These are phyloP conservation scores for Melanogaster broomeanus DNA, from an alignment of 768 basidiomycete genomes.

Conservation along the genomic window DNA sequence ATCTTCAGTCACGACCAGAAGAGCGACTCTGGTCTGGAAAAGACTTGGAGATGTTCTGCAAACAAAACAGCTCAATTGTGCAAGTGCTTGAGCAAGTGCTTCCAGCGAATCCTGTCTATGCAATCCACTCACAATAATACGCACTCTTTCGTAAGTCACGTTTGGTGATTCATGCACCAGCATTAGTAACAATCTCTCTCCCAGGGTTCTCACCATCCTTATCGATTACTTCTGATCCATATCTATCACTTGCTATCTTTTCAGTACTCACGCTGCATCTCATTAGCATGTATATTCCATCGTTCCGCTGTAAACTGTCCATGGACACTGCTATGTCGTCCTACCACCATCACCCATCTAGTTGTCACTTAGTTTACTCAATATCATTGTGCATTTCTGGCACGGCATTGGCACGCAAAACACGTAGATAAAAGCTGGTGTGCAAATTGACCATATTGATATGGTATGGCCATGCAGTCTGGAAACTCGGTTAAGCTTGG, in stretches of 20 bases:
- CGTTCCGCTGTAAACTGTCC: constrained; percentile 24
- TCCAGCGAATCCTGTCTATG: constrained; percentile 46
- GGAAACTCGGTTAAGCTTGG: background rate
- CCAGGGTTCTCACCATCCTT: constrained; percentile 20
- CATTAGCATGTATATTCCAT: constrained; percentile 33
- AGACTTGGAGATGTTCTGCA: constrained; percentile 81
- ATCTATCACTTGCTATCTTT: constrained; percentile 27
- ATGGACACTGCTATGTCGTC: constrained; percentile 28
- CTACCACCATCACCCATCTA: constrained; percentile 24
- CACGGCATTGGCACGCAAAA: background rate
- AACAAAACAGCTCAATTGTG: constrained; percentile 87
- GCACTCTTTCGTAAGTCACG: constrained; percentile 23
- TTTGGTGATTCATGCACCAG: background rate
- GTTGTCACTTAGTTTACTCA: constrained; percentile 7
- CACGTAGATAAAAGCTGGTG: background rate
- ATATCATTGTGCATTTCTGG: constrained; percentile 21
- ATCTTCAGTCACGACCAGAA: constrained; percentile 39
- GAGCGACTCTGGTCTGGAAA: constrained; percentile 74
- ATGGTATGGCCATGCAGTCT: background rate
- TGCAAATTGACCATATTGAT: background rate
- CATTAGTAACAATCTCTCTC: constrained; percentile 10
- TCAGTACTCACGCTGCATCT: constrained; percentile 24
- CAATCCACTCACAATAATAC: constrained; percentile 24
- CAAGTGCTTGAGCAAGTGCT: constrained; percentile 68
- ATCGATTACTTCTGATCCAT: constrained; percentile 22